Evolutionary conservation across 768 basidiomycete species (phyloP).

Genomic region (Rhizopogon salebrosus): DNA sequence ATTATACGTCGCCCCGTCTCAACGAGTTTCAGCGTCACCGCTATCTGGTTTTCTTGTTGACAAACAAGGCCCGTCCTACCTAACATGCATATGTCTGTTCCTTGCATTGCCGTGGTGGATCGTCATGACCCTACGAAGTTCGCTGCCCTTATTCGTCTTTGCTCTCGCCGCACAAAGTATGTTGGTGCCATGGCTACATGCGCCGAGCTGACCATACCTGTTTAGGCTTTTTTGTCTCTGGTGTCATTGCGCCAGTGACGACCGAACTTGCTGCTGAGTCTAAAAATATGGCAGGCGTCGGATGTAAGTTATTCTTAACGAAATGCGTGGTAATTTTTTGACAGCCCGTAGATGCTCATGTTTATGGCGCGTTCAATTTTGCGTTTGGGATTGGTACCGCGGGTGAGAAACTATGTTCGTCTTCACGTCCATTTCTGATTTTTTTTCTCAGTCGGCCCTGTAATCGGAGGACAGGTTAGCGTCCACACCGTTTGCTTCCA

Average conservation of each 20-base stretch:
- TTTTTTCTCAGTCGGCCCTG: conserved; percentile 51
- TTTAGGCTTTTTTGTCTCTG: conserved; percentile 58
- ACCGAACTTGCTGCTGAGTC: conserved; percentile 64
- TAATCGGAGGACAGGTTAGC: conserved; percentile 62
- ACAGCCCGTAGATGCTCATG: conserved; percentile 52
- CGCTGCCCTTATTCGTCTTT: conserved; percentile 32
- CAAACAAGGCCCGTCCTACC: conserved; percentile 49
- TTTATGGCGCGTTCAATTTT: conserved; percentile 72
- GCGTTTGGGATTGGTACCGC: conserved; percentile 62
- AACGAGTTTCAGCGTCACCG: conserved; percentile 42
- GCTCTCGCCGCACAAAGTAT: conserved; percentile 52
- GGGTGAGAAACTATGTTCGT: conserved; percentile 32
- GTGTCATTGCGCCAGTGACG: conserved; percentile 54
- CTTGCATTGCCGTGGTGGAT: conserved; percentile 63
- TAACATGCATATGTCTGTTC: conserved; percentile 41
- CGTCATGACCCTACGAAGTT: conserved; percentile 50
- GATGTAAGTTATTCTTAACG: conserved; percentile 43
- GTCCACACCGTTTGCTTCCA: background rate
- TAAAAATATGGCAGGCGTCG: conserved; percentile 53
- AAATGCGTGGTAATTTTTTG: background rate
- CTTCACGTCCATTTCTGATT: conserved; percentile 1
- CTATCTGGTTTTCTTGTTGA: conserved; percentile 58
- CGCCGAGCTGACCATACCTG: background rate
- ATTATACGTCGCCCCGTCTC: background rate
- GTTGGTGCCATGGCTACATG: conserved; percentile 8